These are phyloP conservation scores for Paecilomyces formosus DNA, from an alignment of 2,329 filamentous ascomycete genomes.

Conservation along the genomic window DNA sequence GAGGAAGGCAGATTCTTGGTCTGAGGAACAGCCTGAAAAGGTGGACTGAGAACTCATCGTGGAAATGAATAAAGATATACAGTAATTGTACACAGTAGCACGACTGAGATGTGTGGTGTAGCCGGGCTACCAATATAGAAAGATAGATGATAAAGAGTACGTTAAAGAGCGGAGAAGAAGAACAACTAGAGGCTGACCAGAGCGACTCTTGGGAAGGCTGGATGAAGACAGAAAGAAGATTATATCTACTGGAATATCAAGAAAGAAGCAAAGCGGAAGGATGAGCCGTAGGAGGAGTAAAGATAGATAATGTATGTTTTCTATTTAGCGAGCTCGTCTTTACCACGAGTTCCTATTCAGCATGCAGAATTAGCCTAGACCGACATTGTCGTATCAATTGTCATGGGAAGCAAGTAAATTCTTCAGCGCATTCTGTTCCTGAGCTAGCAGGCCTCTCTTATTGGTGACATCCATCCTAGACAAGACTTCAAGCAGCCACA, in stretches of 20 bases:
- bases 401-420: neutral
- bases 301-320: neutral
- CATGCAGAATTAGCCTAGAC: neutral
- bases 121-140: neutral
- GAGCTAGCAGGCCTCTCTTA: neutral
- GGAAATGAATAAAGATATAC: slow-evolving; percentile 1
- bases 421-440: neutral
- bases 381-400: neutral
- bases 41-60: slow-evolving; percentile 22
- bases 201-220: neutral
- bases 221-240: neutral
- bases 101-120: neutral
- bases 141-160: neutral
- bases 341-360: neutral
- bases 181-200: neutral
- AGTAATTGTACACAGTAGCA: neutral
- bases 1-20: slow-evolving; percentile 30
- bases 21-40: slow-evolving; percentile 23
- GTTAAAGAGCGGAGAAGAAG: neutral
- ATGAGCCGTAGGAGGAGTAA: neutral
- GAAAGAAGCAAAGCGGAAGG: neutral
- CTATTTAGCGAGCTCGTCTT: neutral
- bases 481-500: neutral
- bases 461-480: neutral
- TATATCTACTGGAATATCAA: too few relatives aligned